Percentiles rank a stretch among this genome's conserved stretches.
phyloP scores from a whole-genome alignment of 306 rosid species.

The Vigna nakashimae region DNA sequence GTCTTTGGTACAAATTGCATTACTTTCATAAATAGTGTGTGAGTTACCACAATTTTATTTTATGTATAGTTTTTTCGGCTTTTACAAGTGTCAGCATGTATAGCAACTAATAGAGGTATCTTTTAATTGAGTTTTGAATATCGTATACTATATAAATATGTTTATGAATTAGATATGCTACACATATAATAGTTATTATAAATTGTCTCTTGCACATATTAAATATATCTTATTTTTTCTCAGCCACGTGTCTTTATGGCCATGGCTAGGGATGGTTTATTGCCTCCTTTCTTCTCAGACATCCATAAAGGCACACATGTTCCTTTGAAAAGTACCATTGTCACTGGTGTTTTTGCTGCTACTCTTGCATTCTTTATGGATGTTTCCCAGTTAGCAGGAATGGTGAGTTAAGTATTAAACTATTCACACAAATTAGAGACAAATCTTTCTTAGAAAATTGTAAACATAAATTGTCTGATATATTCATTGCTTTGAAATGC shows the following conservation, averaged over 20 bases:
- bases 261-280: slow-evolving; percentile 70
- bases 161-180: slow-evolving; percentile 22
- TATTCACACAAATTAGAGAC: slow-evolving; percentile 21
- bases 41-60: too few relatives aligned
- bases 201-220: slow-evolving; percentile 33
- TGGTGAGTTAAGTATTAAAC: slow-evolving; percentile 59
- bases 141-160: not conserved
- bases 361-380: slow-evolving; percentile 80
- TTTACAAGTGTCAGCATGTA: not conserved
- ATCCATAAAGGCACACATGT: slow-evolving; percentile 48
- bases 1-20: not conserved
- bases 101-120: not conserved
- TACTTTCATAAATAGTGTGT: not conserved
- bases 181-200: slow-evolving; percentile 7
- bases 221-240: slow-evolving; percentile 44
- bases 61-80: not conserved
- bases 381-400: slow-evolving; percentile 79
- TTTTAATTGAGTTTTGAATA: not conserved
- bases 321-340: slow-evolving; percentile 63
- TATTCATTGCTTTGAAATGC: slow-evolving; percentile 37
- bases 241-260: slow-evolving; percentile 78
- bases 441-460: slow-evolving; percentile 29
- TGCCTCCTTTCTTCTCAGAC: slow-evolving; percentile 65
- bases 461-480: slow-evolving; percentile 13
- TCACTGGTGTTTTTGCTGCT: slow-evolving; percentile 61